Evolutionary conservation across 768 basidiomycete species (phyloP).

Genomic region (Cytidiella melzeri): DNA sequence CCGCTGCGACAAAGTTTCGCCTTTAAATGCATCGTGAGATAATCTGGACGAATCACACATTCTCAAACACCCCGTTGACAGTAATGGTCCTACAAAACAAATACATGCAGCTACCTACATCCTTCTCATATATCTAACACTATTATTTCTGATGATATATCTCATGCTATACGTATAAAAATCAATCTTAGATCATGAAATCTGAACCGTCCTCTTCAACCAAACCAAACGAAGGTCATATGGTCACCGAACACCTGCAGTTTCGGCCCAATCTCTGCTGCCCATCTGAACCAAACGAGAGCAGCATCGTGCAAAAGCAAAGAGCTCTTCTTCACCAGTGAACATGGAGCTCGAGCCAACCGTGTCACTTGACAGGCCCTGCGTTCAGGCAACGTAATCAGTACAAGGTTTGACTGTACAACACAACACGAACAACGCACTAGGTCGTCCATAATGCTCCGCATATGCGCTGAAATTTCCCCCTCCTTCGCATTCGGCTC

Average conservation of each 20-base stretch:
- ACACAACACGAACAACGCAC: slow-evolving; percentile 37
- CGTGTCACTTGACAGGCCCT: slow-evolving; percentile 74
- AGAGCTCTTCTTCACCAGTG: slow-evolving; percentile 93
- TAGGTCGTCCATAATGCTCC: slow-evolving; percentile 93
- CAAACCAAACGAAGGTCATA: neutral
- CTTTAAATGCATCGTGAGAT: too few relatives aligned
- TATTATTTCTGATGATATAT: too few relatives aligned
- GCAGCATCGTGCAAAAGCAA: slow-evolving; percentile 94
- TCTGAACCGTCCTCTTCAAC: too few relatives aligned
- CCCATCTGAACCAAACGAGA: slow-evolving; percentile 87
- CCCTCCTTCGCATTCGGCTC: slow-evolving; percentile 36
- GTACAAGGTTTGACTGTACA: too few relatives aligned
- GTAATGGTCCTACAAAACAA: too few relatives aligned
- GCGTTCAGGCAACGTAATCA: too few relatives aligned
- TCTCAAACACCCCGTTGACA: too few relatives aligned
- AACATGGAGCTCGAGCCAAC: slow-evolving; percentile 89
- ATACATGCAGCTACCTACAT: too few relatives aligned
- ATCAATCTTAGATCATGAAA: too few relatives aligned
- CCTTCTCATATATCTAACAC: too few relatives aligned
- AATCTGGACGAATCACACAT: too few relatives aligned
- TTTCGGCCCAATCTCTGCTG: slow-evolving; percentile 77
- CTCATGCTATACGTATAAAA: too few relatives aligned
- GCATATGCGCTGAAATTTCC: slow-evolving; percentile 76
- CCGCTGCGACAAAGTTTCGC: slow-evolving; percentile 53
- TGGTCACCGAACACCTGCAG: slow-evolving; percentile 25